Conservation (phyloP, 1,284 basidiomycete species). For the Sanguinoderma infundibulare region DNA sequence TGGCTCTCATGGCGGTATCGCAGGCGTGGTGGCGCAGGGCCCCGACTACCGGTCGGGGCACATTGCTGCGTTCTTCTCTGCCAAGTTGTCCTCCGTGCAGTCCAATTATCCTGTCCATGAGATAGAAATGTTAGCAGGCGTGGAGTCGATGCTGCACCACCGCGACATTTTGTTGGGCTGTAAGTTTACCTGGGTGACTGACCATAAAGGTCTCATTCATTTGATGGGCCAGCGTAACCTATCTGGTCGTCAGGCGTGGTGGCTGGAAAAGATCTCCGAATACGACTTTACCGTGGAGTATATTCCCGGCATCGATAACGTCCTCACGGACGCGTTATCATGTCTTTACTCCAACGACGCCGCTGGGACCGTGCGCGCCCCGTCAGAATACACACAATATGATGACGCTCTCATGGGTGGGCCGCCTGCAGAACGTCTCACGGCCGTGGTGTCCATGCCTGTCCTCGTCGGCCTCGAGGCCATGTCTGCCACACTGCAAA, state of each 20-base stretch:
- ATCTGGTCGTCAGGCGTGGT: too few relatives aligned
- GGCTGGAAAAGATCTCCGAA: too few relatives aligned
- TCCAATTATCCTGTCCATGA: slow-evolving; percentile 7
- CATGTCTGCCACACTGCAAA: background rate
- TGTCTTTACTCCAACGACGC: slow-evolving; percentile 37
- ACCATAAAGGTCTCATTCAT: slow-evolving; percentile 31
- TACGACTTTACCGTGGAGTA: too few relatives aligned
- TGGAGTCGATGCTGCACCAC: slow-evolving; percentile 34
- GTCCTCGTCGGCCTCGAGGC: background rate
- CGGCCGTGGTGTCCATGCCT: background rate
- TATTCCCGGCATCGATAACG: too few relatives aligned
- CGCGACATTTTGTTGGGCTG: slow-evolving; percentile 26
- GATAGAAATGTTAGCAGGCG: slow-evolving; percentile 34
- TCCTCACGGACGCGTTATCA: slow-evolving; percentile 38
- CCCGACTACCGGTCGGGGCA: slow-evolving; percentile 14
- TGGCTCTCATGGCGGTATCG: slow-evolving; percentile 7
- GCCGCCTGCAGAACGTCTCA: too few relatives aligned
- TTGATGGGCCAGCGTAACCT: slow-evolving; percentile 26
- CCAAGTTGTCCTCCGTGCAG: slow-evolving; percentile 36
- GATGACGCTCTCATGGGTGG: too few relatives aligned
- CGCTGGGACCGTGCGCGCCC: slow-evolving; percentile 25
- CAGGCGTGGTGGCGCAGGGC: slow-evolving; percentile 29
- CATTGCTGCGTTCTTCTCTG: slow-evolving; percentile 31
- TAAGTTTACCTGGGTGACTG: slow-evolving; percentile 27
- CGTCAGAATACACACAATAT: slow-evolving; percentile 28